Percentiles rank a stretch among this genome's conserved stretches.
phyloP scores from a whole-genome alignment of 495 filamentous ascomycete genomes.

The Penicillium mononematosum region DNA sequence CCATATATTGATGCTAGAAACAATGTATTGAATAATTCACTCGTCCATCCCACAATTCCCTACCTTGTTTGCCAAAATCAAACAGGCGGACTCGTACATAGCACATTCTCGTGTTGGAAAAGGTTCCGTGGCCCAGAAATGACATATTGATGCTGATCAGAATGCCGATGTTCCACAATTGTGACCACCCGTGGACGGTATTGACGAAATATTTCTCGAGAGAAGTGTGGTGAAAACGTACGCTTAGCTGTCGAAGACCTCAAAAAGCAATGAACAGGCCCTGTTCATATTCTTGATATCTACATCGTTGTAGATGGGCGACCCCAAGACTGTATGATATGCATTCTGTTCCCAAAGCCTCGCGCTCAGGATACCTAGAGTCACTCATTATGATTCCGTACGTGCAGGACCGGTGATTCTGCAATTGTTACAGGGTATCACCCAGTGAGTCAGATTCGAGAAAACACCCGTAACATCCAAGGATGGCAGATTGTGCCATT shows the following conservation, averaged over 20 bases:
- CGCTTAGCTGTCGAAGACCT: not conserved
- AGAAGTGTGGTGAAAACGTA: slow-evolving; percentile 41
- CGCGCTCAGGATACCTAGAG: not conserved
- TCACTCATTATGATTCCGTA: not conserved
- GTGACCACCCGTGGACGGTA: slow-evolving; percentile 48
- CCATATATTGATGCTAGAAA: not conserved
- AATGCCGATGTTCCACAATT: slow-evolving; percentile 38
- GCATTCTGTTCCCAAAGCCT: not conserved
- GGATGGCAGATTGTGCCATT: not conserved
- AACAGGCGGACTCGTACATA: not conserved
- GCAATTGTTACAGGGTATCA: not conserved
- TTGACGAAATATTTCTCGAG: slow-evolving; percentile 52
- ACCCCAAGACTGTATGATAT: not conserved
- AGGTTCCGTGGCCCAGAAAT: slow-evolving; percentile 39
- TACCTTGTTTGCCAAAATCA: not conserved
- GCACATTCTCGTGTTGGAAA: not conserved
- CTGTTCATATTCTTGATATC: not conserved
- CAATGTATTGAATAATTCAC: not conserved
- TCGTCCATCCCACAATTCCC: not conserved
- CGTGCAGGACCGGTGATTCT: not conserved
- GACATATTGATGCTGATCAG: slow-evolving; percentile 35
- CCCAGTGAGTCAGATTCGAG: not conserved
- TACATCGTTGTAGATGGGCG: not conserved
- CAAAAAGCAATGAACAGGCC: not conserved
- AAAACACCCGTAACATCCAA: not conserved